Evolutionary conservation across 2,329 filamentous ascomycete genomes (phyloP).

Genomic region (Ophiostoma sp.): DNA sequence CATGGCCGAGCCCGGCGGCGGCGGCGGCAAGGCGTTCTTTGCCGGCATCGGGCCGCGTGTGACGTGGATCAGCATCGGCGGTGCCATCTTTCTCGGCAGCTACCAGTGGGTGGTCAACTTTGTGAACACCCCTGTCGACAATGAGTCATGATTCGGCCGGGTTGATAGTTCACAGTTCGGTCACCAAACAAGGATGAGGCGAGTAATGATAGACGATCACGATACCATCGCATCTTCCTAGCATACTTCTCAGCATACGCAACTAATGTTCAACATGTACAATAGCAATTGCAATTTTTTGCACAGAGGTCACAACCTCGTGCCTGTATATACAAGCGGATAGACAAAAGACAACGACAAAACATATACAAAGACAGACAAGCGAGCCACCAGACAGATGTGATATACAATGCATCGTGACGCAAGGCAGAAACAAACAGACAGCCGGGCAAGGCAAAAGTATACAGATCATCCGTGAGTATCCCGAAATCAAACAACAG

Average conservation of each 20-base stretch:
- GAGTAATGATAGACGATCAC: no score
- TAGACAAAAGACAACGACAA: neutral
- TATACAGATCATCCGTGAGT: no score
- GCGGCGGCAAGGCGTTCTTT: conserved; percentile 64
- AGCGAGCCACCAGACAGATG: no score
- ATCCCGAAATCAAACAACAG: neutral
- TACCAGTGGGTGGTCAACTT: conserved; percentile 85
- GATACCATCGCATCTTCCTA: no score
- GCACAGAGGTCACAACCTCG: neutral
- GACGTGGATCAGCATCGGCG: conserved; percentile 91
- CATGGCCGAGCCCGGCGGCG: conserved; percentile 55
- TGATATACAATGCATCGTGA: no score
- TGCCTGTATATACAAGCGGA: conserved; percentile 13
- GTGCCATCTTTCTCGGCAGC: conserved; percentile 87
- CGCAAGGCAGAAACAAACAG: neutral
- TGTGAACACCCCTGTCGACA: conserved; percentile 34
- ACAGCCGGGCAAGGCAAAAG: neutral
- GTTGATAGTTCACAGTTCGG: neutral
- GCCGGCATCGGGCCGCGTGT: conserved; percentile 74
- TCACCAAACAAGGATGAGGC: no score
- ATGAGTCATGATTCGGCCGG: neutral
- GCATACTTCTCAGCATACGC: no score
- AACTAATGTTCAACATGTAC: conserved; percentile 14
- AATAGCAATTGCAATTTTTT: conserved; percentile 15
- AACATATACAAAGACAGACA: neutral